Conservation (phyloP, 306 rosid species). For the Mimosa bimucronata region DNA sequence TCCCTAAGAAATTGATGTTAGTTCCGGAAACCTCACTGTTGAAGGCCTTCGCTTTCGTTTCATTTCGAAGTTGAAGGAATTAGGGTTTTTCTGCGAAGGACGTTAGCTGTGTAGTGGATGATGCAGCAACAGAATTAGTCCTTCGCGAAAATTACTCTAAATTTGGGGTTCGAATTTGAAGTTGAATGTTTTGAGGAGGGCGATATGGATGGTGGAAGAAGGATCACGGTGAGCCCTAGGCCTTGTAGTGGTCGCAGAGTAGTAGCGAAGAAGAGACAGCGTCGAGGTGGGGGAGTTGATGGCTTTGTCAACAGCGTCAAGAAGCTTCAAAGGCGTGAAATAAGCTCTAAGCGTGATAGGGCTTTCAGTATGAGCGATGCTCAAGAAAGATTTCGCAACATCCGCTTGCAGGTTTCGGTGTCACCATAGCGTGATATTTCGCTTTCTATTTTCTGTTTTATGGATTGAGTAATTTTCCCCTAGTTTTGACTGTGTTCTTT, state of each 20-base stretch:
- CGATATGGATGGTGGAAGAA: constrained; percentile 60
- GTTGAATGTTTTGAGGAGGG: constrained; percentile 24
- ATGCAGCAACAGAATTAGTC: background rate
- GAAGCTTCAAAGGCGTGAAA: constrained; percentile 70
- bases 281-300: constrained; percentile 49
- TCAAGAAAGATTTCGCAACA: constrained; percentile 64
- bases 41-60: background rate
- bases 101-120: constrained; percentile 3
- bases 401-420: constrained; percentile 60
- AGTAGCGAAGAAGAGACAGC: constrained; percentile 57
- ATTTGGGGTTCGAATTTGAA: constrained; percentile 6
- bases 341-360: constrained; percentile 65
- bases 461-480: background rate
- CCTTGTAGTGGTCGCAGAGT: constrained; percentile 62
- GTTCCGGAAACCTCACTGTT: background rate
- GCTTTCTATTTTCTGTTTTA: background rate
- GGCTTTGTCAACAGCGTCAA: constrained; percentile 67
- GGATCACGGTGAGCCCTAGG: constrained; percentile 64
- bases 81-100: constrained; percentile 41
- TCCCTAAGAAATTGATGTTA: background rate
- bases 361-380: constrained; percentile 68
- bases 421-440: background rate
- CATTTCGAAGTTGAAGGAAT: constrained; percentile 1
- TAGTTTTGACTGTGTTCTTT: background rate
- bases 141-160: constrained; percentile 3